phyloP scores from a whole-genome alignment of 371 early-diverging fungal species.

The Mortierella sp. region DNA sequence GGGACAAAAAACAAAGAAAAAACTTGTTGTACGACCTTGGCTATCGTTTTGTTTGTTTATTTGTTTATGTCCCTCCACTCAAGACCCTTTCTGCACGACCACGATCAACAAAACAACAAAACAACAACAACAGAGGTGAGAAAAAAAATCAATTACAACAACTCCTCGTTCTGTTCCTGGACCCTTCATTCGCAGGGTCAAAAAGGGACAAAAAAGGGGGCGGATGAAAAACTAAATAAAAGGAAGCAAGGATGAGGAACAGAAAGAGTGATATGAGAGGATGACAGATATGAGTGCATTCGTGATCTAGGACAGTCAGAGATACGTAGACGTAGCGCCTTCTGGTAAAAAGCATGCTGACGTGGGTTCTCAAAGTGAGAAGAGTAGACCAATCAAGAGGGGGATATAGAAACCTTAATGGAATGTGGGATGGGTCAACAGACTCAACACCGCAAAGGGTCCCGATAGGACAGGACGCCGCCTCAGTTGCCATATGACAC shows the following conservation, averaged over 20 bases:
- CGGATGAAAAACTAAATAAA: neutral
- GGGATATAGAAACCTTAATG: neutral
- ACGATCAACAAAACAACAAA: neutral
- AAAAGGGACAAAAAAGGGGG: neutral
- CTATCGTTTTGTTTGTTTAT: constrained; percentile 6
- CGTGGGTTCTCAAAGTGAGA: neutral
- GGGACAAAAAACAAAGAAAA: neutral
- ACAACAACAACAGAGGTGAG: too few species aligned
- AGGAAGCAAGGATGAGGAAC: neutral
- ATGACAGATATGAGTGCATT: neutral
- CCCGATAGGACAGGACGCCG: constrained; percentile 1
- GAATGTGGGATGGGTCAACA: neutral
- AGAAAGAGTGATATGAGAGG: neutral
- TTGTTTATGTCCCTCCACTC: neutral
- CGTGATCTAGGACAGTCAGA: neutral
- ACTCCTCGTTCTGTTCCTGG: too few species aligned
- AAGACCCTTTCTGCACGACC: neutral
- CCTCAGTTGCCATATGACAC: constrained; percentile 1
- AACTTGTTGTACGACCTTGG: neutral
- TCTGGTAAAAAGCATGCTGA: neutral
- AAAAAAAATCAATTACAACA: too few species aligned
- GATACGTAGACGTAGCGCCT: too few species aligned
- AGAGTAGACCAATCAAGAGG: neutral
- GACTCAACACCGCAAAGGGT: neutral
- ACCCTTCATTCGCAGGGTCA: too few species aligned